Evolutionary conservation across 78 protist genomes (phyloP), one percentile per base, ranked within the genome.

Genomic region (Dictyostelium capitatum): DNA sequence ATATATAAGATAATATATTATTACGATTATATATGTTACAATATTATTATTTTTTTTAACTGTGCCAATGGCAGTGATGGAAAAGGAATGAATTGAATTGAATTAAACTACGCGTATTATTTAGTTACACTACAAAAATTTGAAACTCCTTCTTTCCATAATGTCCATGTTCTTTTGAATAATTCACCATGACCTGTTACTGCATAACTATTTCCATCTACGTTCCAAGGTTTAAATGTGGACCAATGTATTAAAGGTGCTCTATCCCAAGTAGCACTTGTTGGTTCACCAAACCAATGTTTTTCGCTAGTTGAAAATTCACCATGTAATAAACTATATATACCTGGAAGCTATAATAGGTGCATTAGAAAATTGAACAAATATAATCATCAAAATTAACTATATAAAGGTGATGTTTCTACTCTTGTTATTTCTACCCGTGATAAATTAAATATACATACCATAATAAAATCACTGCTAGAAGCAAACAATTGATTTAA

Each of bases 211-310:
- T 37, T 37, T 32, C 10, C 77, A 15, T 69, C 15, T 12, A 30
- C 23, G 0, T 1, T 32, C 77, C 77, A 69, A 1, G 77, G 77
- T 15, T 69, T 69, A 6, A 6, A 69, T 6, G 41, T 37, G 0
- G 77, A 69, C 77, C 77, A 69, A 69, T 69, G 77, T 6, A 37
- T 25, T 6, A 69, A 41, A 4, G 41, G 47, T 25, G 77, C 77
- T 37, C 30, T 69, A 0, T 69, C 47, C 51, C 47, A 69, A 30
- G 77, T 69, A 3, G n/a, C 50, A 20, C 9, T 6, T 8, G 0
- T 11, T 6, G 4, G 46, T 1, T 69, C 47, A 1, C 77, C 47
- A 10, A 69, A 37, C 77, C 77, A 69, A 37, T 25, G 77, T 69
- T 12, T 69, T 69, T 69, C 51, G 32, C 47, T 37, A 19, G 2